Evolutionary conservation across 2,329 filamentous ascomycete genomes (phyloP).

Genomic region (Aspergillus phoenicis): DNA sequence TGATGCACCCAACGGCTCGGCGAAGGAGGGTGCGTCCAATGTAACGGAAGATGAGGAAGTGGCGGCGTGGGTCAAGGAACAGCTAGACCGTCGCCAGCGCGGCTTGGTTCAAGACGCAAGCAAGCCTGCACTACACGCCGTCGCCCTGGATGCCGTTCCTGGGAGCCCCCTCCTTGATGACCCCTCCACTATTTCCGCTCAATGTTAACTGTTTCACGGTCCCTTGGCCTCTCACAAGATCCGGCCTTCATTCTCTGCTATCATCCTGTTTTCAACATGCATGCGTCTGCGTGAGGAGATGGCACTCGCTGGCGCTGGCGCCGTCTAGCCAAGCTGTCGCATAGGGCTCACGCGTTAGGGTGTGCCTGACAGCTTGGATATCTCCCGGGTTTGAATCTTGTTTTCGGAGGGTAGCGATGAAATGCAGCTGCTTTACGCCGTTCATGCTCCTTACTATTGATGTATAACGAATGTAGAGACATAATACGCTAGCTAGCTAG

Average conservation of each 20-base stretch:
- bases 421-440: not conserved
- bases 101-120: slow-evolving; percentile 58
- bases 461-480: slow-evolving; percentile 12
- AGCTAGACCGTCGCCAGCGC: slow-evolving; percentile 66
- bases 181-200: slow-evolving; percentile 17
- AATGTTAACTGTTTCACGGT: not conserved
- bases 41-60: slow-evolving; percentile 75
- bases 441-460: not conserved
- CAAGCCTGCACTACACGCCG: slow-evolving; percentile 84
- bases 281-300: not conserved
- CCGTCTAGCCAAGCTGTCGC: slow-evolving; percentile 7
- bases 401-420: not conserved
- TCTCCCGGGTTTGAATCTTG: not conserved
- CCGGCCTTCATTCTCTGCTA: not conserved
- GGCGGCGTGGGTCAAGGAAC: slow-evolving; percentile 76
- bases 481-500: slow-evolving; percentile 7
- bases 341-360: not conserved
- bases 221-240: not conserved
- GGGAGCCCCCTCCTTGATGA: slow-evolving; percentile 42
- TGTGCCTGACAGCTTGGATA: slow-evolving; percentile 7
- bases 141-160: slow-evolving; percentile 73
- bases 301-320: slow-evolving; percentile 18
- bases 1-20: slow-evolving; percentile 20
- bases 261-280: not conserved
- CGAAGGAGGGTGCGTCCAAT: slow-evolving; percentile 36